A percentile compares a stretch with the other conserved stretches of the same genome.
Evolutionary conservation across 1,139 yeast species (phyloP).

Genomic region (Kodamaea sp.): DNA sequence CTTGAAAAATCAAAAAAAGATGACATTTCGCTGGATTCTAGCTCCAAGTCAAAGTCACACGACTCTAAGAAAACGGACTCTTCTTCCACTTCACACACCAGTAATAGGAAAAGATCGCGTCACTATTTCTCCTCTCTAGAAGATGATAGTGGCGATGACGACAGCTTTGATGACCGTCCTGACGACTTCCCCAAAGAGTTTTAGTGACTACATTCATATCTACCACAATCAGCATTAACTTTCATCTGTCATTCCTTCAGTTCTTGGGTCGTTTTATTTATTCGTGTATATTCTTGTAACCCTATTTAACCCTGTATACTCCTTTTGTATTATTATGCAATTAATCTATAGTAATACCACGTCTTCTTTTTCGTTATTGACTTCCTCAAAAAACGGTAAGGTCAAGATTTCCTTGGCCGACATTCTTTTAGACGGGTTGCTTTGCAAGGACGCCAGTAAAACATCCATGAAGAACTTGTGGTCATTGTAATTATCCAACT

Average conservation of each 20-base stretch:
- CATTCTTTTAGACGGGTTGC: slow-evolving; percentile 57
- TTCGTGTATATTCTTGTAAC: slow-evolving; percentile 11
- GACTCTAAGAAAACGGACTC: slow-evolving; percentile 1
- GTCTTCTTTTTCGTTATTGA: slow-evolving; percentile 34
- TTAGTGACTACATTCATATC: neutral
- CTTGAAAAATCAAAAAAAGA: slow-evolving; percentile 4
- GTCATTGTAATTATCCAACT: slow-evolving; percentile 35
- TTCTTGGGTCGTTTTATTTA: slow-evolving; percentile 5
- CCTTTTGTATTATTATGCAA: slow-evolving; percentile 6
- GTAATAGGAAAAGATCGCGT: slow-evolving; percentile 21
- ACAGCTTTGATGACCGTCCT: slow-evolving; percentile 20
- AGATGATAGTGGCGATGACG: slow-evolving; percentile 20
- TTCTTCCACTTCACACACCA: neutral
- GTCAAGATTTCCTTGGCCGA: slow-evolving; percentile 58
- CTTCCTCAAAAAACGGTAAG: slow-evolving; percentile 55
- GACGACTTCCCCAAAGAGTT: slow-evolving; percentile 2
- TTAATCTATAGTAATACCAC: slow-evolving; percentile 32
- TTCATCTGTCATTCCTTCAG: slow-evolving; percentile 1
- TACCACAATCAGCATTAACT: neutral
- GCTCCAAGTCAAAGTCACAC: neutral
- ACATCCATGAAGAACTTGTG: slow-evolving; percentile 53
- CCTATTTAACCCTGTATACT: slow-evolving; percentile 12
- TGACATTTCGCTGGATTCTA: neutral
- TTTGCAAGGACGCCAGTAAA: slow-evolving; percentile 52
- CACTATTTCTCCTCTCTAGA: slow-evolving; percentile 23